These are phyloP conservation scores for Lactarius sp. DNA, from an alignment of 768 basidiomycete genomes.

Conservation along the genomic window DNA sequence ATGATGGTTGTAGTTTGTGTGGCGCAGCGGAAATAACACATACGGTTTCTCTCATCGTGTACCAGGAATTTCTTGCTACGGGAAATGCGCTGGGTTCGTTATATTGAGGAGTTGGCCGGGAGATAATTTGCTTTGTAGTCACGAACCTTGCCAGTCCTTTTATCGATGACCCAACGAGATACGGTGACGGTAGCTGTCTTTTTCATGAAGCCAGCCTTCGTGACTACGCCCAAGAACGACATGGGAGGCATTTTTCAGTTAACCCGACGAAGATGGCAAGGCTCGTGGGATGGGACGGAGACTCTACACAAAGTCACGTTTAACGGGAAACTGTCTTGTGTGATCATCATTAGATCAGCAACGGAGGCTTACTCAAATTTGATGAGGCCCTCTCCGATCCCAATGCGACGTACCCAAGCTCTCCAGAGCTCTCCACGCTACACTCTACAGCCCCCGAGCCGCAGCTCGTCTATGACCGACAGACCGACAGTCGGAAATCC, in stretches of 20 bases:
- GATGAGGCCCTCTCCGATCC: neutral
- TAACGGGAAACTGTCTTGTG: neutral
- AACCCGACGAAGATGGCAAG: neutral
- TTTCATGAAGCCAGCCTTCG: conserved; percentile 77
- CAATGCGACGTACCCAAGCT: too few relatives aligned
- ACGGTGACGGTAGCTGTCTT: conserved; percentile 85
- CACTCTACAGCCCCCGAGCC: too few relatives aligned
- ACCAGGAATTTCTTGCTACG: conserved; percentile 73
- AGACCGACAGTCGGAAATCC: neutral
- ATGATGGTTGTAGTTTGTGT: neutral
- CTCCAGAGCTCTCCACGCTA: too few relatives aligned
- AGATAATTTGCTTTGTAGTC: neutral
- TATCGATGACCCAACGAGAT: conserved; percentile 66
- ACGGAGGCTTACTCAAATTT: neutral
- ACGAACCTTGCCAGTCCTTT: conserved; percentile 70
- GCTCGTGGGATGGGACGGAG: too few relatives aligned
- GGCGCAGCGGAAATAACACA: conserved; percentile 29
- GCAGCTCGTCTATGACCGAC: too few relatives aligned
- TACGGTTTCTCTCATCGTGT: conserved; percentile 71
- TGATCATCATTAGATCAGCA: neutral
- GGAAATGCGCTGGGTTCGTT: conserved; percentile 52
- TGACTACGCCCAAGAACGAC: conserved; percentile 67
- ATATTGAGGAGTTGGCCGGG: conserved; percentile 10
- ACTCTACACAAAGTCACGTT: too few relatives aligned
- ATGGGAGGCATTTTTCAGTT: conserved; percentile 63